phyloP scores from a whole-genome alignment of 2,329 filamentous ascomycete genomes.

The Kalaharituber pfeilii region DNA sequence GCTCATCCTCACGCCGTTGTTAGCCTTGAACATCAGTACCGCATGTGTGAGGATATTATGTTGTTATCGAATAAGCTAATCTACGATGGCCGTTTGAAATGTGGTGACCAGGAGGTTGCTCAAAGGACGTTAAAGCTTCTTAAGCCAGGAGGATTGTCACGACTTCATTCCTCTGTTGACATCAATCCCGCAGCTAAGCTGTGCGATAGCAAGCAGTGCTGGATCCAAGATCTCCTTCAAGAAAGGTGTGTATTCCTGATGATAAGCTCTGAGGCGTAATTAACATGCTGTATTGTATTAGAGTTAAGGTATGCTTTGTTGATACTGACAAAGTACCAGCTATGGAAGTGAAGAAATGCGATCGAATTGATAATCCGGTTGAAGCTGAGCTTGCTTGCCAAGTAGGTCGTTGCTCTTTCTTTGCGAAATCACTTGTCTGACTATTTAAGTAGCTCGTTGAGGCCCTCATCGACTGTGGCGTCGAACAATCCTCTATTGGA shows the following conservation, averaged over 20 bases:
- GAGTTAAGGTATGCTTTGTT: conserved; percentile 58
- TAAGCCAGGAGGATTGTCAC: conserved; percentile 41
- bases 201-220: conserved; percentile 14
- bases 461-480: conserved; percentile 55
- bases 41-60: conserved; percentile 98
- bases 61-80: conserved; percentile 80
- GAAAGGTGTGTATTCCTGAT: conserved; percentile 12
- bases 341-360: conserved; percentile 59
- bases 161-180: conserved; percentile 13
- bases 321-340: conserved; percentile 64
- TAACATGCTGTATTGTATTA: conserved; percentile 1
- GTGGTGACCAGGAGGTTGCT: conserved; percentile 63
- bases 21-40: conserved; percentile 87
- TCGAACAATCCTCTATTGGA: conserved; percentile 61
- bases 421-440: background rate
- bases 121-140: conserved; percentile 50
- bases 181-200: background rate
- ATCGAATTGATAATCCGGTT: conserved; percentile 72
- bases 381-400: conserved; percentile 42
- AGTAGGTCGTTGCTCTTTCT: conserved; percentile 5
- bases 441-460: conserved; percentile 59
- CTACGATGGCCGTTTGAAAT: conserved; percentile 78
- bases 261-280: background rate
- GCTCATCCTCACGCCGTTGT: conserved; percentile 73
- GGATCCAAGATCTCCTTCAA: conserved; percentile 20